phyloP scores from a whole-genome alignment of 768 basidiomycete genomes.

The Crassisporium funariophilum region DNA sequence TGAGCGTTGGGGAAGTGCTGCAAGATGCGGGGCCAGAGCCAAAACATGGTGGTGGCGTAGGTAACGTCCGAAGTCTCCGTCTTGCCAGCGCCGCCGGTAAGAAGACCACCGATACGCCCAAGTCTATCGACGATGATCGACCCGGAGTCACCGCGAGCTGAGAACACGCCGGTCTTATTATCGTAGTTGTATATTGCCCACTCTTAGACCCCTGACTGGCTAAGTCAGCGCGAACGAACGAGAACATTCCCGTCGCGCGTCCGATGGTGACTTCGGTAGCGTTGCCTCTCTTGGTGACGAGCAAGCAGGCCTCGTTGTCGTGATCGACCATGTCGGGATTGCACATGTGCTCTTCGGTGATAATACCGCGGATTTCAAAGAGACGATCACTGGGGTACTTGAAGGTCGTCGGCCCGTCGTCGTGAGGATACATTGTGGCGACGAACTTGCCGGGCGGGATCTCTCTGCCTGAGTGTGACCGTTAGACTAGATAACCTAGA shows the following conservation, averaged over 20 bases:
- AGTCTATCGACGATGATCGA: slow-evolving; percentile 25
- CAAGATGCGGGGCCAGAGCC: neutral
- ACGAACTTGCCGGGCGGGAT: slow-evolving; percentile 1
- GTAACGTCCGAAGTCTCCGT: neutral
- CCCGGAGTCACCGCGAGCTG: slow-evolving; percentile 35
- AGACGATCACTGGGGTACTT: slow-evolving; percentile 6
- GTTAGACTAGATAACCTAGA: neutral
- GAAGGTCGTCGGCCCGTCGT: neutral
- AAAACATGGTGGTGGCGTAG: neutral
- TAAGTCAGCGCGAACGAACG: slow-evolving; percentile 23
- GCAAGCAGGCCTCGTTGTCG: slow-evolving; percentile 10
- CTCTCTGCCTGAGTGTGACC: neutral
- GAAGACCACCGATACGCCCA: slow-evolving; percentile 32
- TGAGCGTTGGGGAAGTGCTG: neutral
- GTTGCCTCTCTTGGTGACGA: slow-evolving; percentile 31
- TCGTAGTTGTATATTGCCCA: slow-evolving; percentile 25
- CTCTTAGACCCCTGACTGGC: slow-evolving; percentile 23
- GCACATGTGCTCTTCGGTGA: slow-evolving; percentile 1
- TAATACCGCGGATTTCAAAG: neutral
- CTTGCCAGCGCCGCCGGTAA: slow-evolving; percentile 28
- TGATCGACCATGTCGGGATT: slow-evolving; percentile 2
- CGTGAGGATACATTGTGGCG: neutral
- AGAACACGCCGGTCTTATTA: slow-evolving; percentile 24
- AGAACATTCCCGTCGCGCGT: slow-evolving; percentile 27
- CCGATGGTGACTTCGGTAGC: slow-evolving; percentile 31